Evolutionary conservation across 2,329 filamentous ascomycete species (phyloP), one percentile per base, ranked within the genome.

Genomic region (Colletotrichum abscissum): DNA sequence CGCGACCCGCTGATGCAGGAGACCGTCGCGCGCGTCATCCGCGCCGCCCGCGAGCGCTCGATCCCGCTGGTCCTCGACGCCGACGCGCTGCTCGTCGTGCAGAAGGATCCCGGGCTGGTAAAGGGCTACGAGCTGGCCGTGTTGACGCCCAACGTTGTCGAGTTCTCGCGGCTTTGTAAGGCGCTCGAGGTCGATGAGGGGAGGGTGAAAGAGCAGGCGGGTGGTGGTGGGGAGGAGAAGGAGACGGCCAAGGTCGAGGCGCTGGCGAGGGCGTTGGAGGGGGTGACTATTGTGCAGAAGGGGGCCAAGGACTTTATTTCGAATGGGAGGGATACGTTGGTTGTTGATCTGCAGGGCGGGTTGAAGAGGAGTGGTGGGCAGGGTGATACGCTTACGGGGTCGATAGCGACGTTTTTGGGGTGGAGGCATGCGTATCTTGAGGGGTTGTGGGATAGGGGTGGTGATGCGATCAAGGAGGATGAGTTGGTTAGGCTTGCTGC

Each of bases 221-320:
- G 49, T 14, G 72, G 74, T 1, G 65, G 67, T 0, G 82, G 88
- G 2, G 80, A 82, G 6, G 71, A 59, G 26, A 57, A 67, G 62
- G 60, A 80, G 4, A 86, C 84, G 4, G 81, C 83, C 2, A 85
- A 84, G 63, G 90, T 95, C 80, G 86, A 92, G 89, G 85, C 82
- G 19, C 85, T 99, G 54, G 92, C 95, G 0, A 89, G 88, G 72
- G 93, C 92, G 0, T 89, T 98, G 59, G 95, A 93, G 2, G 97
- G 97, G 1, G 95, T 98, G 35, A 97, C 95, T 1, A 92, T 99
- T 68, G 89, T 98, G 57, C 94, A 98, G 82, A 99, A 99, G 86
- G 97, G 97, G 2, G 81, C 84, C 2, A 90, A 90, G 74, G 97
- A 99, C 83, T 91, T 93, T 76, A 94, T 99, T 73, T 95, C 92